Evolutionary conservation across 2,329 filamentous ascomycete genomes (phyloP), one percentile per base, ranked within the genome.

Genomic region (Onygena corvina): DNA sequence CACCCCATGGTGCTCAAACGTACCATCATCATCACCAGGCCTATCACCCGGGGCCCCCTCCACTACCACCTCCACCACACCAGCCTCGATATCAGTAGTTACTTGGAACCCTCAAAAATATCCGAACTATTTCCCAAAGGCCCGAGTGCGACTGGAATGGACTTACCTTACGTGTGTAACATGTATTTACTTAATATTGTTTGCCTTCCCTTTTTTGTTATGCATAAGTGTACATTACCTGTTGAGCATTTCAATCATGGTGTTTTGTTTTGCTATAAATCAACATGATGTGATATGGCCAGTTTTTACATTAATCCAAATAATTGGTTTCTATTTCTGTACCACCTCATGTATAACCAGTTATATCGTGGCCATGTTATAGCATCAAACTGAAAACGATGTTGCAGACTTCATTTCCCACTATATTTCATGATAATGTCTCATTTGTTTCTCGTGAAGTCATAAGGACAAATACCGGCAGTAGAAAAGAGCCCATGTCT

Each of bases 21-120:
- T 47, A 48, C 23, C 47, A 42, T n/a, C 49, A 40, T 14, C 46
- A 49, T 21, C 51, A 49, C 14, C 51, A 49, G 5, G 35, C 35
- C 31, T 49, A 47, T 30, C 51, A 51, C 21, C 51, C 50, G 16
- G 25, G 20, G 18, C 14, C 40, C 2, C 27, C 40, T 3, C 49
- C 49, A 20, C 50, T 47, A 23, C 40, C 38, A 18, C 51, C 40
- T 11, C 50, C 40, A 11, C 38, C 36, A 16, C 50, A 36, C 8
- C 46, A 36, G 14, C 42, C 36, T 25, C 36, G 36, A 20, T 40
- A 40, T 23, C 18, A 40, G 14, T 25, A n/a, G 20, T 7, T 4
- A 5, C 2, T 18, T n/a, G n/a, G n/a, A n/a, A n/a, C n/a, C n/a
- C n/a, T n/a, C n/a, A n/a, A n/a, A n/a, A n/a, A n/a, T n/a, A n/a